Conservation (phyloP, 2,329 filamentous ascomycete species). For the Cladosporium sp. region DNA sequence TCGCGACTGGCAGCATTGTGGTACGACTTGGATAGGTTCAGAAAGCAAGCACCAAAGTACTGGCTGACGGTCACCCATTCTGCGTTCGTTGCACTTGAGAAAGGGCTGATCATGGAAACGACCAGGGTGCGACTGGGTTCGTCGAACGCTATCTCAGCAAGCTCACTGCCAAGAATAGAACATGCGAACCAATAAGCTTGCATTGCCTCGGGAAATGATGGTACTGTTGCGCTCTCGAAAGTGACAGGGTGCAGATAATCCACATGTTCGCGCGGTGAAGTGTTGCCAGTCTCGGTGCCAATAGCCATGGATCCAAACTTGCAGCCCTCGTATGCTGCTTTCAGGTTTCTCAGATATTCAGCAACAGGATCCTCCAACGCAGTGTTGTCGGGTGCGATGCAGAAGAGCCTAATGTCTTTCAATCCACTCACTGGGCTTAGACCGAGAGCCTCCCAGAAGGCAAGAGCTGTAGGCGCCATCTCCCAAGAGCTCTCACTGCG, state of each 20-base stretch:
- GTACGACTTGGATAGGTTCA: constrained; percentile 8
- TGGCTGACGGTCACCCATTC: constrained; percentile 19
- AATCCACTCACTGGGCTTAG: constrained; percentile 68
- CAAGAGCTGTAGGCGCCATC: constrained; percentile 69
- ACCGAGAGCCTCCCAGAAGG: constrained; percentile 80
- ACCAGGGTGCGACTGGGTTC: constrained; percentile 58
- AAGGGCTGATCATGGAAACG: constrained; percentile 73
- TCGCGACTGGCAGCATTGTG: neutral
- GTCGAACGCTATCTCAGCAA: constrained; percentile 26
- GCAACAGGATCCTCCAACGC: constrained; percentile 62
- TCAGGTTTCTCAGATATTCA: constrained; percentile 66
- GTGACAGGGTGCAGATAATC: neutral
- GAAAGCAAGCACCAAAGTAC: constrained; percentile 12
- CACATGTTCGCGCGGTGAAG: neutral
- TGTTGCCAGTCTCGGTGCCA: neutral
- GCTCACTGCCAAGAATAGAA: constrained; percentile 8
- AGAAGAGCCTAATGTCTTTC: constrained; percentile 71
- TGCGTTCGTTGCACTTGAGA: constrained; percentile 32
- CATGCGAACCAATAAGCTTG: constrained; percentile 10
- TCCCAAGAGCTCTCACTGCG: constrained; percentile 69
- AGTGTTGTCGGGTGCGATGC: constrained; percentile 67
- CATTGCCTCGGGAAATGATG: neutral
- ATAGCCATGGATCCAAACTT: constrained; percentile 58
- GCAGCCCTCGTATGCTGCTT: constrained; percentile 70
- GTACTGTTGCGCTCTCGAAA: neutral